These are phyloP conservation scores for Phyllosticta citribraziliensis DNA, from an alignment of 2,329 filamentous ascomycete species.

Conservation along the genomic window DNA sequence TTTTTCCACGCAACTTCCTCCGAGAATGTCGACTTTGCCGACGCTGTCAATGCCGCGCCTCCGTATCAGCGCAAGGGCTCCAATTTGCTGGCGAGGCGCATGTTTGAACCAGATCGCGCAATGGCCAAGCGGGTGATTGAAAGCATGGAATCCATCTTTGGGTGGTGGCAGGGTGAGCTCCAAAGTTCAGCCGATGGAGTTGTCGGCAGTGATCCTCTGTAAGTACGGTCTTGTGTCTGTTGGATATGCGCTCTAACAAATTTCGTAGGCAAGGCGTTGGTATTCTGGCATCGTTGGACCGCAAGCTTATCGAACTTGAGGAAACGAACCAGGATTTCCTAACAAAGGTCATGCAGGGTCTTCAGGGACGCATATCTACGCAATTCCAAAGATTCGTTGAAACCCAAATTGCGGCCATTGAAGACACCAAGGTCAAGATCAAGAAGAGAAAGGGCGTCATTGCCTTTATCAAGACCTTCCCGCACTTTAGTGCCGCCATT, in stretches of 20 bases:
- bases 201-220: constrained; percentile 69
- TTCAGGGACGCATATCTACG: constrained; percentile 63
- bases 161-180: constrained; percentile 69
- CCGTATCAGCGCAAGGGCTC: constrained; percentile 61
- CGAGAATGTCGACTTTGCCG: constrained; percentile 71
- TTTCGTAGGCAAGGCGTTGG: constrained; percentile 73
- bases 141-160: constrained; percentile 81
- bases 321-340: constrained; percentile 93
- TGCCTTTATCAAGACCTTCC: constrained; percentile 88
- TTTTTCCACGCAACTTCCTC: constrained; percentile 92
- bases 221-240: constrained; percentile 34
- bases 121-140: constrained; percentile 77
- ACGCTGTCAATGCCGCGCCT: constrained; percentile 56
- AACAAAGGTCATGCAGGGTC: constrained; percentile 65
- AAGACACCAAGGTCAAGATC: constrained; percentile 97
- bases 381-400: constrained; percentile 86
- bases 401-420: constrained; percentile 88
- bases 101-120: constrained; percentile 81
- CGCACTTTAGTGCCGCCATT: constrained; percentile 68
- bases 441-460: constrained; percentile 98
- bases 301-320: constrained; percentile 66
- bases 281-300: constrained; percentile 70
- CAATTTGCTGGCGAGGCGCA: constrained; percentile 62
- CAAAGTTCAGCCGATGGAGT: constrained; percentile 78
- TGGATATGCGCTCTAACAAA: constrained; percentile 14